These are phyloP conservation scores for Thecamonas trahens DNA, from an alignment of 78 protist species.

Conservation along the genomic window DNA sequence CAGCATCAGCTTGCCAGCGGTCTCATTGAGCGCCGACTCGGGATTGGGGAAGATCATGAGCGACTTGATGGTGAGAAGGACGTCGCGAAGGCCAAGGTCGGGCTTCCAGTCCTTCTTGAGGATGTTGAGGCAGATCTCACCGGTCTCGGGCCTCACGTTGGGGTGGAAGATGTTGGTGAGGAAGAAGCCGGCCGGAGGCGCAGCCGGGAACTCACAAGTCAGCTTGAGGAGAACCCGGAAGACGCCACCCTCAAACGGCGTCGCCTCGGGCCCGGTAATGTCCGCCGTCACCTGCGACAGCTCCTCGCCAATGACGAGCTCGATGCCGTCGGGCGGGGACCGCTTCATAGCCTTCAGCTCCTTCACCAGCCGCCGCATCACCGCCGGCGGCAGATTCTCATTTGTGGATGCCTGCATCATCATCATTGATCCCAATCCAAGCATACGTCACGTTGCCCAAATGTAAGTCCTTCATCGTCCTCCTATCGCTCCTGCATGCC, in stretches of 20 bases:
- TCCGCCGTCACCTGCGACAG: constrained; percentile 67
- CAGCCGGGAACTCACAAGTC: constrained; percentile 72
- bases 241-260: constrained; percentile 95
- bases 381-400: constrained; percentile 58
- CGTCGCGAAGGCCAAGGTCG: constrained; percentile 71
- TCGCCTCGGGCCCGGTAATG: constrained; percentile 85
- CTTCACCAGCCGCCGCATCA: constrained; percentile 43
- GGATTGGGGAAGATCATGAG: constrained; percentile 95
- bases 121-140: constrained; percentile 97
- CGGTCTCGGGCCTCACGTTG: constrained; percentile 83
- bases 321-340: constrained; percentile 58
- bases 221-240: constrained; percentile 72
- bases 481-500: too few species aligned
- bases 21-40: constrained; percentile 97
- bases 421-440: too few species aligned
- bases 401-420: background rate
- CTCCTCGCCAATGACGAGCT: constrained; percentile 62
- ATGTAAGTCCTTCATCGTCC: too few species aligned
- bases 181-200: constrained; percentile 89
- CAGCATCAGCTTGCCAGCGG: constrained; percentile 87
- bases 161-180: constrained; percentile 96
- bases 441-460: too few species aligned
- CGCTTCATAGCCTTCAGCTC: constrained; percentile 50
- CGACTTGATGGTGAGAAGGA: constrained; percentile 85
- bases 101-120: constrained; percentile 95